A percentile compares a stretch with the other conserved stretches of the same genome.
Evolutionary conservation across 2,329 filamentous ascomycete genomes (phyloP).

Genomic region (Cercospora canescens): DNA sequence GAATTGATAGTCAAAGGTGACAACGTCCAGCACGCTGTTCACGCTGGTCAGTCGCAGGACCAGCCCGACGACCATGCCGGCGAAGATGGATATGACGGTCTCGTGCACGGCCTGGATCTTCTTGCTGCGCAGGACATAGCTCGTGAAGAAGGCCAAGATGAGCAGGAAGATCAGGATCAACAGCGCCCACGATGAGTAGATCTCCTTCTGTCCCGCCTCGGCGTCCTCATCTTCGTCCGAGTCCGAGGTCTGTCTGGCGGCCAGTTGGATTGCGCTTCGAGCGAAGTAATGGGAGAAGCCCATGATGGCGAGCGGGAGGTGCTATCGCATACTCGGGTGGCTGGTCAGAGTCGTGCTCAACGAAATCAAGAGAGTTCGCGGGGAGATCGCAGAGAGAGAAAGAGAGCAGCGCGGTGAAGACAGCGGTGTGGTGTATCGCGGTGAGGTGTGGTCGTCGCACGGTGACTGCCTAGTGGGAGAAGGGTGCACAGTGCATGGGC

Average conservation of each 20-base stretch:
- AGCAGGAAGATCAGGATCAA: slow-evolving; percentile 95
- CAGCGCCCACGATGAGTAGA: slow-evolving; percentile 93
- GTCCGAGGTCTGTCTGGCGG: slow-evolving; percentile 48
- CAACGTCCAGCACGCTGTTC: slow-evolving; percentile 81
- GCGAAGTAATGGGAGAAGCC: slow-evolving; percentile 28
- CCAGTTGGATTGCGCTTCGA: slow-evolving; percentile 21
- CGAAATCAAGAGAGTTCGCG: background rate
- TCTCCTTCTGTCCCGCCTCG: slow-evolving; percentile 88
- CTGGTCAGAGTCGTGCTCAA: background rate
- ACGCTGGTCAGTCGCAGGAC: slow-evolving; percentile 79
- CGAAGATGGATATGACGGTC: slow-evolving; percentile 97
- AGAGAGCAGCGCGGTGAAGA: background rate
- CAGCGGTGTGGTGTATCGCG: background rate
- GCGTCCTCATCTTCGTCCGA: slow-evolving; percentile 58
- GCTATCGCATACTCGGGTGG: slow-evolving; percentile 28
- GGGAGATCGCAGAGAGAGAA: background rate
- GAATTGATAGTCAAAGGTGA: slow-evolving; percentile 98
- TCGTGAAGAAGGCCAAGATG: slow-evolving; percentile 92
- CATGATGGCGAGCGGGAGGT: slow-evolving; percentile 29
- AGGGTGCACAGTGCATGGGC: background rate
- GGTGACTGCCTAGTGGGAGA: background rate
- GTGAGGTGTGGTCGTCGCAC: background rate
- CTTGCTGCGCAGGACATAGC: slow-evolving; percentile 93
- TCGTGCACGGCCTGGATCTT: slow-evolving; percentile 98
- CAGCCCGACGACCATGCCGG: slow-evolving; percentile 92